phyloP scores from a whole-genome alignment of 2,329 filamentous ascomycete genomes.

The Myriosclerotinia scirpicola region DNA sequence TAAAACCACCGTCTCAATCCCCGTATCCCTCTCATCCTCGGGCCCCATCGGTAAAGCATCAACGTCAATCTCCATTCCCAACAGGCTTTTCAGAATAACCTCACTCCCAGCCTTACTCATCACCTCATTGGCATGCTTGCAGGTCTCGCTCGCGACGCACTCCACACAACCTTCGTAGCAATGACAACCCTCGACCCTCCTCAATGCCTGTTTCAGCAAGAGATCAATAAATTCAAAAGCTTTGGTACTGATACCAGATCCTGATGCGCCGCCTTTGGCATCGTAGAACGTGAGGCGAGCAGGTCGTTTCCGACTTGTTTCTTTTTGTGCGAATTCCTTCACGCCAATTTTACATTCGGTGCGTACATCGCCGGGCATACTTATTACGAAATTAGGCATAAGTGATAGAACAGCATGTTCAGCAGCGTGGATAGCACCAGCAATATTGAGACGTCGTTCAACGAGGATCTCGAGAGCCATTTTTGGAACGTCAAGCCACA shows the following conservation, averaged over 20 bases:
- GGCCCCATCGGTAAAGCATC: conserved; percentile 84
- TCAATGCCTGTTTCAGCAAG: conserved; percentile 72
- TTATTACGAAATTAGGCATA: conserved; percentile 88
- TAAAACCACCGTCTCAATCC: conserved; percentile 78
- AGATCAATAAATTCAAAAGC: conserved; percentile 90
- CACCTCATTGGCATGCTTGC: conserved; percentile 83
- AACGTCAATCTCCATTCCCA: conserved; percentile 77
- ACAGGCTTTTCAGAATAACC: conserved; percentile 74
- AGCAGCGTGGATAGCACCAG: conserved; percentile 88
- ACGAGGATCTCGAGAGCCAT: conserved; percentile 76
- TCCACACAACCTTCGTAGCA: conserved; percentile 84
- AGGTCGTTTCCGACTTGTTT: conserved; percentile 74
- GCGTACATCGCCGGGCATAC: conserved; percentile 84
- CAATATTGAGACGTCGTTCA: conserved; percentile 71
- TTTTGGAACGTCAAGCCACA: conserved; percentile 93
- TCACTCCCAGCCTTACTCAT: conserved; percentile 89
- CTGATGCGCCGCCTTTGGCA: conserved; percentile 80
- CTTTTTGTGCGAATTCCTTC: conserved; percentile 78
- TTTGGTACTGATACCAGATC: conserved; percentile 84
- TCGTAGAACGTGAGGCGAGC: conserved; percentile 93
- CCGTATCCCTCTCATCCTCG: conserved; percentile 66
- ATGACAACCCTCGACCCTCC: conserved; percentile 71
- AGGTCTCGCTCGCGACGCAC: conserved; percentile 82
- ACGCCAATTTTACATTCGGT: conserved; percentile 89
- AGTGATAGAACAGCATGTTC: conserved; percentile 87